Evolutionary conservation across 306 rosid species (phyloP).

Genomic region (Vigna hirtella): DNA sequence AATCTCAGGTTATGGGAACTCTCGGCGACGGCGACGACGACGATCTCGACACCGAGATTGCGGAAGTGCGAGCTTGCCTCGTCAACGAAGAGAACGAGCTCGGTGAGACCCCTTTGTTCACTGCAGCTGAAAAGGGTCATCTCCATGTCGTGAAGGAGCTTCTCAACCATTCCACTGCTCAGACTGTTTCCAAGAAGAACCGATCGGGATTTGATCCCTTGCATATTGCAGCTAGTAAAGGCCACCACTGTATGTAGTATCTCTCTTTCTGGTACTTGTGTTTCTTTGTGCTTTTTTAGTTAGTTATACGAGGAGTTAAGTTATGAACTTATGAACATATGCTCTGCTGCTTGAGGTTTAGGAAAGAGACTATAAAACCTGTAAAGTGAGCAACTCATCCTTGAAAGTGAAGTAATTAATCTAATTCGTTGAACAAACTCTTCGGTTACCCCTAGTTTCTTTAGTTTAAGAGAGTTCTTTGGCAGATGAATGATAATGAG

Average conservation of each 20-base stretch:
- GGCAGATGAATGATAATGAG: not conserved
- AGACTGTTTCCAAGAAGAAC: constrained; percentile 73
- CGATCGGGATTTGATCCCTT: constrained; percentile 75
- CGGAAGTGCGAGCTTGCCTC: constrained; percentile 84
- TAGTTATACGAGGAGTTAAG: not conserved
- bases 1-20: constrained; percentile 74
- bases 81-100: constrained; percentile 91
- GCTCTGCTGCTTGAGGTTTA: not conserved
- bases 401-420: not conserved
- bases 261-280: not conserved
- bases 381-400: not conserved
- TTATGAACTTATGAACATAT: not conserved
- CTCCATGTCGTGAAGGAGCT: constrained; percentile 87
- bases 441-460: not conserved
- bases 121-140: constrained; percentile 89
- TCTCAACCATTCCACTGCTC: constrained; percentile 69
- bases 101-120: constrained; percentile 84
- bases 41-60: constrained; percentile 74
- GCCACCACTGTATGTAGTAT: constrained; percentile 68
- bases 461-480: not conserved
- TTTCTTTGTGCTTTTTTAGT: not conserved
- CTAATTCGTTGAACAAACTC: not conserved
- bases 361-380: not conserved
- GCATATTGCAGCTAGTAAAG: constrained; percentile 93
- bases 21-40: constrained; percentile 58